Evolutionary conservation across 306 rosid genomes (phyloP).

Genomic region (Vigna trinervia): DNA sequence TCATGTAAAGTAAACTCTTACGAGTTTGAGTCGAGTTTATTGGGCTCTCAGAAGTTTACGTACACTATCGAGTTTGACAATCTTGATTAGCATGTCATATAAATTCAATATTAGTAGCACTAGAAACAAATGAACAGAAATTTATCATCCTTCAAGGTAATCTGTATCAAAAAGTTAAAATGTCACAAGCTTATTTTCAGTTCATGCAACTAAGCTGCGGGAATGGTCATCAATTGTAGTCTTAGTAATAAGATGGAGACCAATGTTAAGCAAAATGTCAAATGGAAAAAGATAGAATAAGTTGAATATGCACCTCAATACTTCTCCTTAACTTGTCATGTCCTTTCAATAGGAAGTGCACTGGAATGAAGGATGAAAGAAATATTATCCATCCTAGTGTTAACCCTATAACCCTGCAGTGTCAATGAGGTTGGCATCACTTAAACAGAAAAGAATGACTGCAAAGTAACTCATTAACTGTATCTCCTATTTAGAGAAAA

Average conservation of each 20-base stretch:
- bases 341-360: slow-evolving; percentile 74
- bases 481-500: slow-evolving; percentile 5
- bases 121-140: slow-evolving; percentile 11
- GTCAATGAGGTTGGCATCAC: slow-evolving; percentile 34
- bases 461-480: slow-evolving; percentile 27
- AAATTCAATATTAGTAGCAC: neutral
- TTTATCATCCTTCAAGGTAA: slow-evolving; percentile 20
- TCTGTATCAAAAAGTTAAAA: slow-evolving; percentile 23
- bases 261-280: slow-evolving; percentile 8
- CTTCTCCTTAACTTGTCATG: slow-evolving; percentile 74
- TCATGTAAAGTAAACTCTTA: no score
- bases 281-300: slow-evolving; percentile 32
- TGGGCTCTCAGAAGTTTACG: no score
- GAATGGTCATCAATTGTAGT: slow-evolving; percentile 12
- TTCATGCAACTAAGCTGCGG: slow-evolving; percentile 13
- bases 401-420: slow-evolving; percentile 83
- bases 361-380: slow-evolving; percentile 87
- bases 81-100: neutral
- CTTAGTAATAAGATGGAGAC: slow-evolving; percentile 4
- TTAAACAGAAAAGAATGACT: slow-evolving; percentile 28
- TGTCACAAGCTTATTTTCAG: neutral
- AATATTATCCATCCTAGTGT: slow-evolving; percentile 93
- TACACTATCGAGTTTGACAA: no score
- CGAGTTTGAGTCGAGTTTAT: no score
- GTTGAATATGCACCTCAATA: slow-evolving; percentile 72